A percentile compares a stretch with the other conserved stretches of the same genome.
phyloP scores from a whole-genome alignment of 805 yeast genomes.

The Suhomyces pyralidae region DNA sequence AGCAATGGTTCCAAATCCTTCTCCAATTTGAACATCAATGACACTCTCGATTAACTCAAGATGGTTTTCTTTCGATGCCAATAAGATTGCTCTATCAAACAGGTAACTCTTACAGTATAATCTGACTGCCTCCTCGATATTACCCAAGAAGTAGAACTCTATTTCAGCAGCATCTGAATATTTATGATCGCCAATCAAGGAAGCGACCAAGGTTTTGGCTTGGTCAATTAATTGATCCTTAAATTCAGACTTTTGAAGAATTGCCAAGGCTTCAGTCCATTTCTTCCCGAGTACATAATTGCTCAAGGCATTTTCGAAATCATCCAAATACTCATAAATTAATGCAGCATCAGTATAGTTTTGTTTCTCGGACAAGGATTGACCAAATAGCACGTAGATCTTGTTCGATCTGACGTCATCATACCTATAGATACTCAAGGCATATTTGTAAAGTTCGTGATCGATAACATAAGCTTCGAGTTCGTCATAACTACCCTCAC shows the following conservation, averaged over 20 bases:
- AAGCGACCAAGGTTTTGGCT: slow-evolving; percentile 58
- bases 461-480: slow-evolving; percentile 63
- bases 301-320: slow-evolving; percentile 60
- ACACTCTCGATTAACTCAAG: slow-evolving; percentile 51
- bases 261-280: slow-evolving; percentile 82
- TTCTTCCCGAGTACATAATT: slow-evolving; percentile 65
- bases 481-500: slow-evolving; percentile 44
- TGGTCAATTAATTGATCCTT: slow-evolving; percentile 41
- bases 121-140: slow-evolving; percentile 60
- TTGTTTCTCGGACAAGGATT: slow-evolving; percentile 51
- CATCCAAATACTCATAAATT: slow-evolving; percentile 66
- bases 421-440: slow-evolving; percentile 60
- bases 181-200: slow-evolving; percentile 64
- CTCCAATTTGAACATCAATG: slow-evolving; percentile 74
- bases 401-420: slow-evolving; percentile 49
- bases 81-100: slow-evolving; percentile 72
- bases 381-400: slow-evolving; percentile 63
- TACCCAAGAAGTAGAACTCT: slow-evolving; percentile 56
- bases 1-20: slow-evolving; percentile 83
- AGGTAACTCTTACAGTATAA: slow-evolving; percentile 71
- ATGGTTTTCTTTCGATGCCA: slow-evolving; percentile 47
- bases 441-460: slow-evolving; percentile 69
- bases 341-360: slow-evolving; percentile 74
- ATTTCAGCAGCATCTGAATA: slow-evolving; percentile 81
- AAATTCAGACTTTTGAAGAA: slow-evolving; percentile 45